Conservation (phyloP, 129 eudicot species). For the Tanacetum coccineum region DNA sequence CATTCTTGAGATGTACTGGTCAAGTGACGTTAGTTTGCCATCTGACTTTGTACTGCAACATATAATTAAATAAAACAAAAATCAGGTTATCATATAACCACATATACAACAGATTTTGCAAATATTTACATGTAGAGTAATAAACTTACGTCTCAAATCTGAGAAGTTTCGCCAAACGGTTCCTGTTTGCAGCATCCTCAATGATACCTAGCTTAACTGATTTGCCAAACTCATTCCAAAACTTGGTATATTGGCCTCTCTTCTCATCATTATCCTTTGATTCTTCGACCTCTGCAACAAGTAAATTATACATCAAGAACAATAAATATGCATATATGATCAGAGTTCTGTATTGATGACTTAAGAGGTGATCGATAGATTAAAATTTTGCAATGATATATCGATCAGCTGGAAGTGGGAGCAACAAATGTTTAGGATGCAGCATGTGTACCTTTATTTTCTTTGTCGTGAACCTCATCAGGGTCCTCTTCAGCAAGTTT, state of each 20-base stretch:
- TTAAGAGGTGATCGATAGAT: too few species aligned
- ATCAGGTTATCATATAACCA: neutral
- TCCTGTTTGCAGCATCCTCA: conserved; percentile 90
- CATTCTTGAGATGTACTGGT: conserved; percentile 95
- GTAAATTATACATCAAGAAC: neutral
- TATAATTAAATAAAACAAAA: neutral
- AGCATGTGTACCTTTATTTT: conserved; percentile 48
- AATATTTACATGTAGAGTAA: neutral
- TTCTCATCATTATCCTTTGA: conserved; percentile 70
- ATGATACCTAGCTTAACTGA: conserved; percentile 90
- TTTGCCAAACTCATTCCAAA: conserved; percentile 98
- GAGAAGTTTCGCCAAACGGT: conserved; percentile 92
- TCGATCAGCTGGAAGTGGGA: too few species aligned
- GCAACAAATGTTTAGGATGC: too few species aligned
- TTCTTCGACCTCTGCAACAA: conserved; percentile 72
- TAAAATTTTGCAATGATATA: too few species aligned
- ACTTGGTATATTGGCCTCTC: conserved; percentile 92
- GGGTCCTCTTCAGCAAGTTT: conserved; percentile 98
- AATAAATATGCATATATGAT: neutral
- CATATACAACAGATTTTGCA: neutral
- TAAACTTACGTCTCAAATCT: conserved; percentile 71
- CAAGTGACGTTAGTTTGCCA: conserved; percentile 82
- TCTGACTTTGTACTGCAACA: conserved; percentile 71
- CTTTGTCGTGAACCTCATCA: conserved; percentile 71
- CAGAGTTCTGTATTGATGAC: too few species aligned